phyloP scores from a whole-genome alignment of 768 basidiomycete species.

The Amanita muscaria region DNA sequence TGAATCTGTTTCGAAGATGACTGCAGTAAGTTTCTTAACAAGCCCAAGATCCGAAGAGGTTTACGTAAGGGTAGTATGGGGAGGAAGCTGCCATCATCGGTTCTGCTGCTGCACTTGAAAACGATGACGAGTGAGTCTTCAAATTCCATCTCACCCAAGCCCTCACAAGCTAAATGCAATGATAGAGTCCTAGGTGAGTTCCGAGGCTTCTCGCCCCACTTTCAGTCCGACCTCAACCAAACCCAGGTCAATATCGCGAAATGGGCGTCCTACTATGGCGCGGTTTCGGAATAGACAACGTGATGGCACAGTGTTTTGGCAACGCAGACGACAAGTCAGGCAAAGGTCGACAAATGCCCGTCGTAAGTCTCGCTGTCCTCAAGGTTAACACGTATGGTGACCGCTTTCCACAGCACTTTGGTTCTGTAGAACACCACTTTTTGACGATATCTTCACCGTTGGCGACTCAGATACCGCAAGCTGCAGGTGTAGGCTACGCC shows the following conservation, averaged over 20 bases:
- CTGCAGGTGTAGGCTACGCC: conserved; percentile 88
- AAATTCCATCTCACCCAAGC: background rate
- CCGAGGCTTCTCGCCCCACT: background rate
- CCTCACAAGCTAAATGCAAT: background rate
- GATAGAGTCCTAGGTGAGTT: conserved; percentile 67
- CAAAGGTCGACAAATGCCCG: conserved; percentile 91
- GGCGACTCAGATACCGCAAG: conserved; percentile 92
- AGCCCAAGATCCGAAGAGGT: conserved; percentile 6
- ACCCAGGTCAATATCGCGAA: conserved; percentile 82
- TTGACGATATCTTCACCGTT: conserved; percentile 92
- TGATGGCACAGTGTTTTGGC: conserved; percentile 91
- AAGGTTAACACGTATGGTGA: background rate
- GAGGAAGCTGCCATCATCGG: conserved; percentile 90
- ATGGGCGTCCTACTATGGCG: conserved; percentile 88
- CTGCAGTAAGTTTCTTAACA: conserved; percentile 46
- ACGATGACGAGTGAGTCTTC: conserved; percentile 70
- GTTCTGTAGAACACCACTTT: conserved; percentile 76
- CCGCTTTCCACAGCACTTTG: conserved; percentile 55
- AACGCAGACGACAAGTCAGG: conserved; percentile 71
- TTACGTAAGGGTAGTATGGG: conserved; percentile 47
- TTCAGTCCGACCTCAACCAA: conserved; percentile 6
- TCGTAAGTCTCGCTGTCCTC: conserved; percentile 40
- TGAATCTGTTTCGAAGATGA: conserved; percentile 48
- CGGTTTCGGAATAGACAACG: conserved; percentile 65
- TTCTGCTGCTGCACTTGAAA: conserved; percentile 75